These are phyloP conservation scores for Herpetomonas tarakana DNA, from an alignment of 208 protist genomes.

Conservation along the genomic window DNA sequence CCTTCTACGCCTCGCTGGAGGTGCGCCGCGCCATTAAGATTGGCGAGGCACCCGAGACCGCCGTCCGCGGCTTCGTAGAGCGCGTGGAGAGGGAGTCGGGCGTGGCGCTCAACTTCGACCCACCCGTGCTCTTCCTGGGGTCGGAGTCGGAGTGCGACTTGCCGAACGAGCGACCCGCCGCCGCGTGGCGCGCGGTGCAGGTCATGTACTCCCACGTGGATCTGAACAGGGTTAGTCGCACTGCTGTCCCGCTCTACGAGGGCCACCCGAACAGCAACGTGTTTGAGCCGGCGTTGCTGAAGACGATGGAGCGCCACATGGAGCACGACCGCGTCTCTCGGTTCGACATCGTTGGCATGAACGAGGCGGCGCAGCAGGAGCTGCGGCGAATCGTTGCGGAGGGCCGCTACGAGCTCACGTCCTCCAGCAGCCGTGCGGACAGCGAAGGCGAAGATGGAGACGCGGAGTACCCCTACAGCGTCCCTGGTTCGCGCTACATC, in stretches of 20 bases:
- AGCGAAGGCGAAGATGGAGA: slow-evolving; percentile 2
- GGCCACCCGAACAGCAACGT: slow-evolving; percentile 12
- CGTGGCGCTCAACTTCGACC: slow-evolving; percentile 16
- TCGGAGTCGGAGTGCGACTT: slow-evolving; percentile 16
- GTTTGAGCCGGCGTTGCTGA: slow-evolving; percentile 4
- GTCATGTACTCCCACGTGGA: slow-evolving; percentile 3
- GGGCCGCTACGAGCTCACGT: background rate
- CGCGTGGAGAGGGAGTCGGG: slow-evolving; percentile 6
- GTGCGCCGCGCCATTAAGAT: slow-evolving; percentile 27
- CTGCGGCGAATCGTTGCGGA: background rate
- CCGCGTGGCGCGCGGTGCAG: slow-evolving; percentile 27
- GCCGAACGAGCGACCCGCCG: slow-evolving; percentile 21
- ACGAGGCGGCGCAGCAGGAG: background rate
- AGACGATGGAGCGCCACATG: slow-evolving; percentile 5
- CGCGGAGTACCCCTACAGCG: background rate
- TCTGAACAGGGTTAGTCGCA: background rate
- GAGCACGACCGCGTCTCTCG: slow-evolving; percentile 3
- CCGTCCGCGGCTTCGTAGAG: slow-evolving; percentile 9
- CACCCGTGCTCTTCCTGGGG: slow-evolving; percentile 8
- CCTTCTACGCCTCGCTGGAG: slow-evolving; percentile 23
- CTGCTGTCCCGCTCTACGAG: slow-evolving; percentile 19
- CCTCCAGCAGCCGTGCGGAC: background rate
- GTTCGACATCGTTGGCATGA: slow-evolving; percentile 13
- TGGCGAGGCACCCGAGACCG: slow-evolving; percentile 4
- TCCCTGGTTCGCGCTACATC: background rate